Evolutionary conservation across 1,284 basidiomycete genomes (phyloP), one percentile per base, ranked within the genome.

Genomic region (Termitomyces sp.): DNA sequence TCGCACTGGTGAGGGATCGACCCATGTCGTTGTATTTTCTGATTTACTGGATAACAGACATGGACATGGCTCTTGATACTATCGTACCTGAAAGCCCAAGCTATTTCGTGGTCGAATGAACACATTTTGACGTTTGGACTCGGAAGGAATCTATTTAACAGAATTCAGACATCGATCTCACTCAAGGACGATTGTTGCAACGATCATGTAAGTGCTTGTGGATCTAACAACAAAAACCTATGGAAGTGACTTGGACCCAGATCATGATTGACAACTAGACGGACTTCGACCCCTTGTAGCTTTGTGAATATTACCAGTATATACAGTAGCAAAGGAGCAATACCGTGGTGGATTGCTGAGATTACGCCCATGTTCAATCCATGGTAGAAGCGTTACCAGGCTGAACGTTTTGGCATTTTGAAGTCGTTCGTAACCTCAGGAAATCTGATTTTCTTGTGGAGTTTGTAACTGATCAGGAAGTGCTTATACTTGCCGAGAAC

Each of bases 41-140:
- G 21, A 50, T 34, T 13, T 36, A 49, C 39, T n/a, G 17, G 3
- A 10, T 30, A 42, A 13, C 50, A 90, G 88, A 90, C 63, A 90
- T 91, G 89, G 82, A 87, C 62, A 91, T 89, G 85, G 88, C 88
- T 34, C 74, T 97, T 15, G 94, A 97, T 71, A 80, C 74, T 30
- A 85, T 94, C 56, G 92, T 98, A 1, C 94, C 94, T 0, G 94
- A 97, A 68, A 79, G 69, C 58, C 28, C n/a, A 2, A 28, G 24
- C 30, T 41, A 10, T 42, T 30, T 26, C n/a, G 36, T 24, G 21
- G 26, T 52, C 12, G 24, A 36, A 33, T 36, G 39, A 26, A 58
- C 10, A 45, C 55, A 30, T 45, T 38, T 52, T 42, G 30, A 9
- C 40, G 54, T 52, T 38, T 24, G 36, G n/a, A 34, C 9, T 17